phyloP scores from a whole-genome alignment of 163 green algal species.

The Prototheca wickerhamii region DNA sequence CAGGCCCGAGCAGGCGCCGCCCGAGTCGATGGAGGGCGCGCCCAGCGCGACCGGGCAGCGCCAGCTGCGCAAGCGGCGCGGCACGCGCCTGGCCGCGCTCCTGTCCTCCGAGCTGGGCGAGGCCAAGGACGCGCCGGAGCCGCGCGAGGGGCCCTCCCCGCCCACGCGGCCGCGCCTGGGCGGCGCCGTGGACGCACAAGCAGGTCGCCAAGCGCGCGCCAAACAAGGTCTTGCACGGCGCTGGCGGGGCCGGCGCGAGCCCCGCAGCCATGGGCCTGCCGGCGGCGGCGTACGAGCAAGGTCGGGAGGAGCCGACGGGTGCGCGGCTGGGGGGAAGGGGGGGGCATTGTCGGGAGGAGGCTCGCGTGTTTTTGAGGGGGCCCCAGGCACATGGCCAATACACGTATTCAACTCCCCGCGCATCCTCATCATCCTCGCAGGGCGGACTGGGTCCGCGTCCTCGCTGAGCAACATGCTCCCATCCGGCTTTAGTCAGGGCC shows the following conservation, averaged over 20 bases:
- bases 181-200: no score
- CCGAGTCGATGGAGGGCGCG: background rate
- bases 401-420: no score
- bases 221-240: background rate
- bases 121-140: background rate
- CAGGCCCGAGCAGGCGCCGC: no score
- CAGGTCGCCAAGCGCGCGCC: background rate
- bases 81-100: background rate
- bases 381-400: background rate
- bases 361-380: background rate
- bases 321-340: no score
- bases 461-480: no score
- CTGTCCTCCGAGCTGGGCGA: conserved; percentile 2
- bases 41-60: background rate
- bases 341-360: no score
- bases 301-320: background rate
- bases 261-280: no score
- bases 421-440: no score
- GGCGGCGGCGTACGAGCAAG: no score
- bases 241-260: background rate
- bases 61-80: background rate
- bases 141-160: background rate
- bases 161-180: background rate
- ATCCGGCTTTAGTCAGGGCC: background rate
- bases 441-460: no score